Conservation (phyloP, 1,284 basidiomycete genomes). For the Cryptococcus sp. region DNA sequence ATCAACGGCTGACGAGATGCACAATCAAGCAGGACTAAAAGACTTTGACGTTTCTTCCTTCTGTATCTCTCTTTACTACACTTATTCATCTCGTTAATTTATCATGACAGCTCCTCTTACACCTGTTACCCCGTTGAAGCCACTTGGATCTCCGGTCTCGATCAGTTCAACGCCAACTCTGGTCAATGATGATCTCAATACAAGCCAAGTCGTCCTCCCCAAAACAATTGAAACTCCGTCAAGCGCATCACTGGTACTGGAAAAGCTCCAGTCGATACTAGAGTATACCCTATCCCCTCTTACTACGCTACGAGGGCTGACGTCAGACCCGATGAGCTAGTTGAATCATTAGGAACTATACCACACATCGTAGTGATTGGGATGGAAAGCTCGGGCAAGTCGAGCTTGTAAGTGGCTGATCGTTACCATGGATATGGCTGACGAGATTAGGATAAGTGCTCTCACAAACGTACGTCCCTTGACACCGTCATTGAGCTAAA, state of each 20-base stretch:
- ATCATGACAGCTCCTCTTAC: too few relatives aligned
- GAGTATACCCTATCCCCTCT: background rate
- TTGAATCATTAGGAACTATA: background rate
- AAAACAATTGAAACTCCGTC: background rate
- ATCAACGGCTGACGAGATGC: too few relatives aligned
- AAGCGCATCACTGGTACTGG: slow-evolving; percentile 26
- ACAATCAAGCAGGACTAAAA: too few relatives aligned
- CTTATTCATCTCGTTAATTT: too few relatives aligned
- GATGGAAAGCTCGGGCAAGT: slow-evolving; percentile 27
- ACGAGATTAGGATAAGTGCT: slow-evolving; percentile 8
- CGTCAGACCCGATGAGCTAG: background rate
- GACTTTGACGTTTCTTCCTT: too few relatives aligned
- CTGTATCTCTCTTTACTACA: too few relatives aligned
- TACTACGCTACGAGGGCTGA: background rate
- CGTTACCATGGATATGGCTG: background rate
- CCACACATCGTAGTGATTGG: slow-evolving; percentile 19
- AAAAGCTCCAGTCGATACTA: slow-evolving; percentile 5
- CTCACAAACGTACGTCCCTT: slow-evolving; percentile 7
- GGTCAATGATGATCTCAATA: background rate
- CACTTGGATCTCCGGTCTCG: background rate
- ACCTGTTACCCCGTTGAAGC: background rate
- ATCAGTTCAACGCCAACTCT: background rate
- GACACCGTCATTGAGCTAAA: background rate
- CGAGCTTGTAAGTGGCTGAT: slow-evolving; percentile 17
- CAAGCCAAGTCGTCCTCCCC: background rate